Conservation (phyloP, 2,329 filamentous ascomycete species). For the Apiospora pterosperma region DNA sequence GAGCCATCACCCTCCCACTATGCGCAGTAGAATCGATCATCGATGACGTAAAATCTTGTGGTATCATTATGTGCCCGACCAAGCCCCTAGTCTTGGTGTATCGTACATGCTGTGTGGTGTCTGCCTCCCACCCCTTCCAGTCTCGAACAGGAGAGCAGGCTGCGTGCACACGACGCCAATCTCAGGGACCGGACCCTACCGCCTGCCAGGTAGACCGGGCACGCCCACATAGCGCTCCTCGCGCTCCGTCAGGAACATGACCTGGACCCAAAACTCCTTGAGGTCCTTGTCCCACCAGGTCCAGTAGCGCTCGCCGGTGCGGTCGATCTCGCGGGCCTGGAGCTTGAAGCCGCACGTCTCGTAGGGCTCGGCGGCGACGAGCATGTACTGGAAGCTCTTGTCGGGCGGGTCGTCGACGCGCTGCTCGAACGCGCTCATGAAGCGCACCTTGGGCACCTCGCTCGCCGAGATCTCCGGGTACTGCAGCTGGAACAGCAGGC, state of each 20-base stretch:
- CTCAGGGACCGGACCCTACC: too few species aligned
- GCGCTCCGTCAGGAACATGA: slow-evolving; percentile 97
- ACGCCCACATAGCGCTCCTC: slow-evolving; percentile 80
- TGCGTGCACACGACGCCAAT: neutral
- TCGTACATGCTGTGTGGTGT: neutral
- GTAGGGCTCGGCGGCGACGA: slow-evolving; percentile 95
- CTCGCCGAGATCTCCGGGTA: slow-evolving; percentile 84
- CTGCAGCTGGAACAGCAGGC: slow-evolving; percentile 91
- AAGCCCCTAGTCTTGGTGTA: neutral
- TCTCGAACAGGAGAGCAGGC: neutral
- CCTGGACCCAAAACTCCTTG: slow-evolving; percentile 96
- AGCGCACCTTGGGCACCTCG: slow-evolving; percentile 78
- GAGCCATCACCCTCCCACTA: neutral
- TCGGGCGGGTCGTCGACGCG: slow-evolving; percentile 88
- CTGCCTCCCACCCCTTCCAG: neutral
- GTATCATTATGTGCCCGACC: neutral
- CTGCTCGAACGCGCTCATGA: slow-evolving; percentile 98
- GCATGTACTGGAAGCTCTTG: slow-evolving; percentile 89
- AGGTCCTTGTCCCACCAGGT: slow-evolving; percentile 93
- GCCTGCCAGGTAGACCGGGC: slow-evolving; percentile 52
- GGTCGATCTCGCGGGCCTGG: slow-evolving; percentile 88
- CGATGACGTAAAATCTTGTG: neutral
- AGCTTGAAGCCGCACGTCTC: slow-evolving; percentile 97
- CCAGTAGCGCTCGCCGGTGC: slow-evolving; percentile 84
- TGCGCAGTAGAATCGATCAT: neutral